phyloP scores from a whole-genome alignment of 495 filamentous ascomycete species.

The Astrocystis sublimbata region DNA sequence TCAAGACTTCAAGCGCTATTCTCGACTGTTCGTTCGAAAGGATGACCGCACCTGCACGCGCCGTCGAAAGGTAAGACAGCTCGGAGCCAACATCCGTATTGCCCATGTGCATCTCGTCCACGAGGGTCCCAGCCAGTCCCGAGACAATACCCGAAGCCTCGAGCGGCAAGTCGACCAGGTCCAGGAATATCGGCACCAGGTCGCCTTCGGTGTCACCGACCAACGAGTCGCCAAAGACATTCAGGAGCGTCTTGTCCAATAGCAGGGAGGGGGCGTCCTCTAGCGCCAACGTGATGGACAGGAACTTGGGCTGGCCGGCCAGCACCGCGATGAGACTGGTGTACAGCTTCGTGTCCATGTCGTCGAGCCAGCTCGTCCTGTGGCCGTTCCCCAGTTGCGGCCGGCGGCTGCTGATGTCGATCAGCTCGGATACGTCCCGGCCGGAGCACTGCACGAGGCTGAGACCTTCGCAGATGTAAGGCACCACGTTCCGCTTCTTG shows the following conservation, averaged over 20 bases:
- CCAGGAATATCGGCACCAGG: constrained; percentile 86
- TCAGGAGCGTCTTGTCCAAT: constrained; percentile 72
- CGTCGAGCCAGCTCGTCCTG: constrained; percentile 48
- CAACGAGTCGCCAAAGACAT: constrained; percentile 65
- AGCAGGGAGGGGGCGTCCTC: constrained; percentile 83
- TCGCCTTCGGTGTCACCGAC: constrained; percentile 78
- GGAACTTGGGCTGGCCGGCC: constrained; percentile 71
- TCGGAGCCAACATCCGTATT: constrained; percentile 63
- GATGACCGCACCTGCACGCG: constrained; percentile 86
- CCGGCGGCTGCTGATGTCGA: constrained; percentile 29
- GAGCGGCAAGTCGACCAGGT: constrained; percentile 75
- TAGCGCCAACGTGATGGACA: constrained; percentile 82
- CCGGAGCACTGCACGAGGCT: constrained; percentile 85
- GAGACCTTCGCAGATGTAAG: constrained; percentile 65
- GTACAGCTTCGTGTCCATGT: constrained; percentile 63
- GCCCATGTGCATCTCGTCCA: constrained; percentile 53
- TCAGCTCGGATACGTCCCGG: constrained; percentile 37
- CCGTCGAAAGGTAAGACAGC: constrained; percentile 88
- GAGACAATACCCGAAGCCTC: constrained; percentile 94
- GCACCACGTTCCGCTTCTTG: constrained; percentile 69
- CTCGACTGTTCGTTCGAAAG: constrained; percentile 70
- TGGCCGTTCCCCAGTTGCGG: constrained; percentile 32
- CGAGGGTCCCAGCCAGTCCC: constrained; percentile 80
- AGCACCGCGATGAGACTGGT: constrained; percentile 68
- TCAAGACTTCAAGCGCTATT: constrained; percentile 70